Evolutionary conservation across 306 rosid genomes (phyloP).

Genomic region (Acacia confusa): DNA sequence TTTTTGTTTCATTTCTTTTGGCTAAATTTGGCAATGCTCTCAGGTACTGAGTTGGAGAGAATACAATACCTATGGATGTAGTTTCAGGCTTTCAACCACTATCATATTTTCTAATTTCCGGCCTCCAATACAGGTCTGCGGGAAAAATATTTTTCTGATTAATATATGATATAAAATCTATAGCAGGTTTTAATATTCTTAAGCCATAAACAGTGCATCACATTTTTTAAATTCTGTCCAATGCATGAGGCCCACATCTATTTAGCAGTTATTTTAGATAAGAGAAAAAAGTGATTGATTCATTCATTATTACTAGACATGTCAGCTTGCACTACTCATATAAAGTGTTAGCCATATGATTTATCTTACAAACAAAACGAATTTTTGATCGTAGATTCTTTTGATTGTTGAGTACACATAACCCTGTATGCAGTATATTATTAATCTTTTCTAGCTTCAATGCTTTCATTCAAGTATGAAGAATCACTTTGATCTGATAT

Average conservation of each 20-base stretch:
- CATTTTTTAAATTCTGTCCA: background rate
- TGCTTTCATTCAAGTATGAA: background rate
- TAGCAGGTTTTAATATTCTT: background rate
- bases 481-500: slow-evolving; percentile 17
- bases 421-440: background rate
- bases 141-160: background rate
- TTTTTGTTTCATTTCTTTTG: slow-evolving; percentile 22
- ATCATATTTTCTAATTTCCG: slow-evolving; percentile 91
- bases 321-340: slow-evolving; percentile 6
- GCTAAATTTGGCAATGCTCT: slow-evolving; percentile 22
- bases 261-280: slow-evolving; percentile 4
- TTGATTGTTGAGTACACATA: background rate
- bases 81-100: slow-evolving; percentile 74
- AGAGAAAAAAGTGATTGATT: background rate
- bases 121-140: slow-evolving; percentile 92
- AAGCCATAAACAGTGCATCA: background rate
- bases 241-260: background rate
- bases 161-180: background rate
- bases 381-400: background rate
- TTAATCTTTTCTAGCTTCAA: background rate
- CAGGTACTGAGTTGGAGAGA: slow-evolving; percentile 51
- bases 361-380: background rate
- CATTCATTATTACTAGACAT: background rate
- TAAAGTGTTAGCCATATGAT: slow-evolving; percentile 8
- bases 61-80: slow-evolving; percentile 64